Conservation (phyloP, 768 basidiomycete species). For the Lenzites betulinus region DNA sequence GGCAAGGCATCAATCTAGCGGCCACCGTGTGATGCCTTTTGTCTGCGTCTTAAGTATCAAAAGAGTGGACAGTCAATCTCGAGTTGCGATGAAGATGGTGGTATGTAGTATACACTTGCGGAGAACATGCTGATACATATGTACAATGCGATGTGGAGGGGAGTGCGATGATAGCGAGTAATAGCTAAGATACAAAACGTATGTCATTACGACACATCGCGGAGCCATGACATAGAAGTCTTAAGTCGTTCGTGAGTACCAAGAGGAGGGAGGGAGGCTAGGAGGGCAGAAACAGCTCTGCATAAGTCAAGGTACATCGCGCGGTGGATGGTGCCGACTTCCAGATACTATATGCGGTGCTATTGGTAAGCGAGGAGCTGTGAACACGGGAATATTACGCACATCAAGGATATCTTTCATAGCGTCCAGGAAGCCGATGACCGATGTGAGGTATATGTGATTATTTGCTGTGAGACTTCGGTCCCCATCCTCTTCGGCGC, state of each 20-base stretch:
- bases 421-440: slow-evolving; percentile 49
- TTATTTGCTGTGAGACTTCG: slow-evolving; percentile 35
- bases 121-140: neutral
- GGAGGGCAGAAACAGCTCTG: slow-evolving; percentile 3
- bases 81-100: neutral
- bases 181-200: neutral
- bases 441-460: slow-evolving; percentile 42
- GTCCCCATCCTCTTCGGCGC: slow-evolving; percentile 26
- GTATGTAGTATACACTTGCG: neutral
- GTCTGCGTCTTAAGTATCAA: neutral
- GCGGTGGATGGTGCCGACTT: neutral
- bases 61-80: neutral
- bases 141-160: neutral
- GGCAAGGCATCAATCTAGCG: slow-evolving; percentile 46
- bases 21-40: too few species aligned
- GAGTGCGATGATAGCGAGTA: neutral
- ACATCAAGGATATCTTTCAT: slow-evolving; percentile 54
- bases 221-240: slow-evolving; percentile 10
- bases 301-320: slow-evolving; percentile 16
- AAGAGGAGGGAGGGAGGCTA: slow-evolving; percentile 13
- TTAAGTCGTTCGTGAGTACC: slow-evolving; percentile 13
- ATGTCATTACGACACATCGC: neutral
- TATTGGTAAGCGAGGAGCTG: neutral
- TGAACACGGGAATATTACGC: neutral
- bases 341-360: neutral